Percentiles rank a stretch among this genome's conserved stretches.
phyloP scores from a whole-genome alignment of 2,329 filamentous ascomycete genomes.

The Fusarium lyarnte region DNA sequence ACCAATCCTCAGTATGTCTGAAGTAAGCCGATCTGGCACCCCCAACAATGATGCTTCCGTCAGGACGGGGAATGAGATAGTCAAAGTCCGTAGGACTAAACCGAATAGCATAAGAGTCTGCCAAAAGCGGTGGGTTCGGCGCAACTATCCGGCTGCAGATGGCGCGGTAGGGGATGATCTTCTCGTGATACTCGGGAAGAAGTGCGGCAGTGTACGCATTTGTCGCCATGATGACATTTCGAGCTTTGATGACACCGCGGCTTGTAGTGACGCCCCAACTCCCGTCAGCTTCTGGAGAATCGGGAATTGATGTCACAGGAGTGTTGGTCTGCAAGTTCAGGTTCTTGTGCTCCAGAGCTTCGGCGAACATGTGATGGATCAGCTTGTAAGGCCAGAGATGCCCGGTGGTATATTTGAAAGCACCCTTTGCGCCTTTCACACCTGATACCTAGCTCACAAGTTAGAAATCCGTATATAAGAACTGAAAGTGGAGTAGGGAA shows the following conservation, averaged over 20 bases:
- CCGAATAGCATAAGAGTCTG: constrained; percentile 37
- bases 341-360: constrained; percentile 26
- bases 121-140: constrained; percentile 27
- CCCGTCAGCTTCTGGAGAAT: background rate
- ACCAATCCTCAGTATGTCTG: constrained; percentile 55
- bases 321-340: constrained; percentile 47
- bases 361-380: constrained; percentile 38
- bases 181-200: constrained; percentile 56
- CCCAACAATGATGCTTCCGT: constrained; percentile 51
- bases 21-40: constrained; percentile 47
- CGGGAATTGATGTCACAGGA: constrained; percentile 31
- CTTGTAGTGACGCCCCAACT: constrained; percentile 13
- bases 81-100: constrained; percentile 47
- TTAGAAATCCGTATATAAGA: constrained; percentile 23
- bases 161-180: constrained; percentile 67
- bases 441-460: background rate
- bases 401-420: constrained; percentile 45
- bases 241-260: constrained; percentile 55
- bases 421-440: constrained; percentile 49
- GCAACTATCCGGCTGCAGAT: constrained; percentile 47
- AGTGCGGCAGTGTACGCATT: constrained; percentile 2
- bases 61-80: constrained; percentile 56
- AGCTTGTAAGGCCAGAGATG: constrained; percentile 49
- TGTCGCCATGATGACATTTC: background rate
- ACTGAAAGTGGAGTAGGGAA: too few relatives aligned